Evolutionary conservation across 345 rosid species (phyloP).

Genomic region (Bruguiera gymnorhiza): DNA sequence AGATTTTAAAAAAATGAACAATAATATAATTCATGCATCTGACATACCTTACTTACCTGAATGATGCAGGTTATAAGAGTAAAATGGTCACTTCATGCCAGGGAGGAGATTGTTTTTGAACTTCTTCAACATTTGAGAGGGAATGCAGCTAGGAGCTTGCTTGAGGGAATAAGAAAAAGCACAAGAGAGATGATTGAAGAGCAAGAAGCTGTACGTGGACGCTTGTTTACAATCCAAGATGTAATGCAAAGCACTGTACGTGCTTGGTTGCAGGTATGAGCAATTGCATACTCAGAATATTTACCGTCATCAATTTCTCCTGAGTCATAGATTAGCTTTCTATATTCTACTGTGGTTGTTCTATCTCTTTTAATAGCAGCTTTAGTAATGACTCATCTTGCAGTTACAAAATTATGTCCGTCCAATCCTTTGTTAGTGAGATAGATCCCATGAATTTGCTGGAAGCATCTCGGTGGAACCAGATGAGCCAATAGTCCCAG

Average conservation of each 20-base stretch:
- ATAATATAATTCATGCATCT: too few species aligned
- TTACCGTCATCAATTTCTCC: not conserved
- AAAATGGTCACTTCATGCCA: constrained; percentile 97
- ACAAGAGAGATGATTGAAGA: constrained; percentile 89
- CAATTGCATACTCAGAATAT: not conserved
- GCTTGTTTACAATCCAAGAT: constrained; percentile 94
- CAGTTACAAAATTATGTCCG: too few species aligned
- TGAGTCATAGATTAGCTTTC: not conserved
- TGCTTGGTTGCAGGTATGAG: constrained; percentile 90
- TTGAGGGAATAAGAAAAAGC: constrained; percentile 66
- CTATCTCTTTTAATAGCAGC: too few species aligned
- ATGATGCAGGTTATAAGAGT: constrained; percentile 77
- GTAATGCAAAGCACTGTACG: constrained; percentile 98
- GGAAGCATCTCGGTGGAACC: too few species aligned
- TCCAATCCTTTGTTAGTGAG: too few species aligned
- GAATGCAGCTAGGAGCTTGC: constrained; percentile 37
- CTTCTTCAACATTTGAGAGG: constrained; percentile 87
- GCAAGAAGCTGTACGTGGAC: constrained; percentile 98
- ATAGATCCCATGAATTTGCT: too few species aligned
- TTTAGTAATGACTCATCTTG: too few species aligned
- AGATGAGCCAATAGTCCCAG: too few species aligned
- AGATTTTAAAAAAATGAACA: not conserved
- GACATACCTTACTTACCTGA: not conserved
- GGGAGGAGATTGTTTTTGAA: constrained; percentile 91
- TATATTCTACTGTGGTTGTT: too few species aligned